Evolutionary conservation across 306 rosid genomes (phyloP), one percentile per base, ranked within the genome.

Genomic region (Dicorynia guianensis): DNA sequence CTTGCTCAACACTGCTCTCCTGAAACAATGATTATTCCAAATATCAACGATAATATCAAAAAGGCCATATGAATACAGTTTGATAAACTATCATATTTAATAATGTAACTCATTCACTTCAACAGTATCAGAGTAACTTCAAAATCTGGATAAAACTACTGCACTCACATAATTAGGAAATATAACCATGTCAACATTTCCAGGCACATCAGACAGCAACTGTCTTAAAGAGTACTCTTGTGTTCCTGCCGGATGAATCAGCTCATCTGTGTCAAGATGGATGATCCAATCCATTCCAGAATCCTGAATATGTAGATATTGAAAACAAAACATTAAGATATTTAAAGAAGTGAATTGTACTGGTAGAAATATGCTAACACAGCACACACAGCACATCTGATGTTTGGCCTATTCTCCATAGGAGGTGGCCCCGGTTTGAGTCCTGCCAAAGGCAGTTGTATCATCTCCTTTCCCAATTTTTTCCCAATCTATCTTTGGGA

Each of bases 1-100:
- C 97, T 59, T 84, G 83, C 79, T 95, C 97, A 34, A 95, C 96
- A 77, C 97, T 85, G 82, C 97, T 95, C 82, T 95, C 99, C 99
- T 95, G 91, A 63, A 79, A 58, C 53, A 87, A 78, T 68, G 39
- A 57, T 36, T 55, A 81, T 63, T 42, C 67, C 82, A 77, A 56
- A 67, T 35, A 53, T 71, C 66, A 55, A 56, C 6, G 20, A 3
- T 6, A 67, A 76, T 59, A 75, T 55, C 63, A 59, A 65, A 17
- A 34, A 48, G 79, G 42, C 40, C 14, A 77, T 69, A 62, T 11
- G 13, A 80, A 72, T 56, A 62, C 60, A 69, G 65, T 67, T 50
- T 50, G 13, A 67, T 72, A 47, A 76, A 48, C 53, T 34, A 70
- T 42, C 35, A 39, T 39, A 56, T 67, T 39, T 6, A 73, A 67